Base-by-base conservation (phyloP, 306 rosid species). In the Trifolium fragiferum region DNA sequence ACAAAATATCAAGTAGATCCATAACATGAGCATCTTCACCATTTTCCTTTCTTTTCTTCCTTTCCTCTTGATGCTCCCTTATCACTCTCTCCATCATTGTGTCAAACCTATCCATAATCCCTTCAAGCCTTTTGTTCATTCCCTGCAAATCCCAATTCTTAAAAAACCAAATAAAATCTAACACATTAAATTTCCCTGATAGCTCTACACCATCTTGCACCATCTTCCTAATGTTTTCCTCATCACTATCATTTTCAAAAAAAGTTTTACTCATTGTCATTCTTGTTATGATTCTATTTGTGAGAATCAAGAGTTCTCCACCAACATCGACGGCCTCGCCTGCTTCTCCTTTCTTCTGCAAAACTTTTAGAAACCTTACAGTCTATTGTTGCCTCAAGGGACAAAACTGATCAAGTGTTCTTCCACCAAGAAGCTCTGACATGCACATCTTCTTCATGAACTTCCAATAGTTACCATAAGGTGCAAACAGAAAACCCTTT, bases 351-450 rank as follows among this genome's bases (percentile, higher is more conserved):
- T 80, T 86, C 10, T 57, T 38, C 0, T 11, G 43, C 10, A 87
- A 2, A 25, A n/a, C 16, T 1, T 12, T 47, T 1, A 86, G n/a
- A 33, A 88, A 78, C 51, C 81, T 76, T 8, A 9, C 3, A 0
- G 70, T 72, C 86, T 92, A 93, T 65, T 87, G 90, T 1, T 64
- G 76, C 37, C 93, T 57, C 10, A 88, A 20, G 0, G 84, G 85
- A 12, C 37, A 73, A 7, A 89, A 72, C 32, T 63, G 83, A n/a
- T 83, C 81, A 0, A 88, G 86, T 1, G 78, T 85, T 5, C 76
- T 54, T 2, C 83, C 73, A 5, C 89, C 89, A 1, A 90, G 92
- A 72, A 90, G 88, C 76, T 85, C 84, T 2, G 93, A 85, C 80
- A 88, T 75, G 66, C 88, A 85, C 0, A 87, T 53, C 47, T 78